Evolutionary conservation across 2,329 filamentous ascomycete species (phyloP).

Genomic region (Fusarium nisikadoi): DNA sequence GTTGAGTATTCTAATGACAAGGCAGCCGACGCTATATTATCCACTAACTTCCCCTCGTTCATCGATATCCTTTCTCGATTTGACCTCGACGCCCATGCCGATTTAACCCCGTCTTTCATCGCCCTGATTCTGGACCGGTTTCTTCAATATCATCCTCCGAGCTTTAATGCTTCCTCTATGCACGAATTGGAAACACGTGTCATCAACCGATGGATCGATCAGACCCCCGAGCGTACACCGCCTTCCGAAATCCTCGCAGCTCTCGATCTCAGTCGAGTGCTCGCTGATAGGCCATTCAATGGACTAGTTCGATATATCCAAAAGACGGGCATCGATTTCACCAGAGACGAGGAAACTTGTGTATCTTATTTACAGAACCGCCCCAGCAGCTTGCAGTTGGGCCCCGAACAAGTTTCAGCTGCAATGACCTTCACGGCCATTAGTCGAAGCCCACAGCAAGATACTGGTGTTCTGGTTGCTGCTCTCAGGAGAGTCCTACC

Average conservation of each 20-base stretch:
- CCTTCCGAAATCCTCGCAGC: slow-evolving; percentile 77
- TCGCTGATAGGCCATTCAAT: slow-evolving; percentile 68
- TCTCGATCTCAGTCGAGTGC: slow-evolving; percentile 73
- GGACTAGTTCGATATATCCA: slow-evolving; percentile 76
- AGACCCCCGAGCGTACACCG: slow-evolving; percentile 65
- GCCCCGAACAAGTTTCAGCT: slow-evolving; percentile 83
- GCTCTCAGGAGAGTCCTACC: slow-evolving; percentile 71
- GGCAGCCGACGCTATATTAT: slow-evolving; percentile 88
- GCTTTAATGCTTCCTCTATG: slow-evolving; percentile 81
- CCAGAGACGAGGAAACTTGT: slow-evolving; percentile 77
- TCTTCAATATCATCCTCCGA: slow-evolving; percentile 85
- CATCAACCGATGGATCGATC: slow-evolving; percentile 73
- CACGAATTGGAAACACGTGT: slow-evolving; percentile 75
- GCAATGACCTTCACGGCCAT: slow-evolving; percentile 76
- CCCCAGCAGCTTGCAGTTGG: slow-evolving; percentile 69
- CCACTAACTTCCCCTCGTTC: slow-evolving; percentile 81
- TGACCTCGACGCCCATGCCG: slow-evolving; percentile 71
- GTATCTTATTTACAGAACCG: slow-evolving; percentile 63
- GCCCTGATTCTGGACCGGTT: slow-evolving; percentile 86
- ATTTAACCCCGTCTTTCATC: slow-evolving; percentile 75
- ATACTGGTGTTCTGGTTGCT: slow-evolving; percentile 67
- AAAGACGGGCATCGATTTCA: slow-evolving; percentile 77
- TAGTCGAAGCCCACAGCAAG: slow-evolving; percentile 65
- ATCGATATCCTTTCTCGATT: slow-evolving; percentile 78
- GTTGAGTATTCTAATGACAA: slow-evolving; percentile 55